Base-by-base conservation (phyloP, 805 yeast species). In the Sugiyamaella boreocaroliniensis region DNA sequence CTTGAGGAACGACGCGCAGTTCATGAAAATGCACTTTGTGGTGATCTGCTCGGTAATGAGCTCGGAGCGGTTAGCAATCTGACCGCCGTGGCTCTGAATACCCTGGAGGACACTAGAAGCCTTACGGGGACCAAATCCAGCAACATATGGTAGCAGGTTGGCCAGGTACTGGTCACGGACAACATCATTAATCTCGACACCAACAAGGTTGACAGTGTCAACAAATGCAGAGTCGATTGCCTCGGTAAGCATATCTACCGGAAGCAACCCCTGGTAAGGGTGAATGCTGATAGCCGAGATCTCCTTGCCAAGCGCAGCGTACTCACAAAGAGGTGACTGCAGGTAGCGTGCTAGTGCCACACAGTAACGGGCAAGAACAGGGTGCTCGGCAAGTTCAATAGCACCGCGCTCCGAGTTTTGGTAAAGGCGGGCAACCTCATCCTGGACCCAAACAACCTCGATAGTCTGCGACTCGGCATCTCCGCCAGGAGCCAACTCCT, bases 111-210 rank as follows among this genome's bases (percentile, higher is more conserved):
- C 76, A 46, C 95, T 95, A 26, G 86, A 78, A 0, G 98, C 92
- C 68, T 93, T 93, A 72, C 99, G 83, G 48, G 96, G 95, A 43
- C 99, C 99, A 55, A 93, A 76, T 20, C 99, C 99, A 8, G 95
- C 81, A 48, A 93, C 80, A 64, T 79, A 93, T 29, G 82, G 93
- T 55, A 93, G 73, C 49, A 81, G 69, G 34, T 80, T 78, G 2
- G 96, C 87, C 55, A 81, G 70, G 62, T 88, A 86, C 0, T 81
- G 74, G 52, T 86, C 86, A 54, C 89, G 75, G 5, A 89, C 83
- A 7, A 97, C 96, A 57, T 85, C 90, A 62, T 93, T 92, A 62
- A 93, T 83, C 60, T 92, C 97, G 26, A 92, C 86, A 64, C 99
- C 99, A 50, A 87, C 95, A 73, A 88, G 73, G 67, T 92, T 89